Percentiles rank a stretch among this genome's conserved stretches.
These are phyloP conservation scores for Phaffomyces antillensis DNA, from an alignment of 805 yeast genomes.

Conservation along the genomic window DNA sequence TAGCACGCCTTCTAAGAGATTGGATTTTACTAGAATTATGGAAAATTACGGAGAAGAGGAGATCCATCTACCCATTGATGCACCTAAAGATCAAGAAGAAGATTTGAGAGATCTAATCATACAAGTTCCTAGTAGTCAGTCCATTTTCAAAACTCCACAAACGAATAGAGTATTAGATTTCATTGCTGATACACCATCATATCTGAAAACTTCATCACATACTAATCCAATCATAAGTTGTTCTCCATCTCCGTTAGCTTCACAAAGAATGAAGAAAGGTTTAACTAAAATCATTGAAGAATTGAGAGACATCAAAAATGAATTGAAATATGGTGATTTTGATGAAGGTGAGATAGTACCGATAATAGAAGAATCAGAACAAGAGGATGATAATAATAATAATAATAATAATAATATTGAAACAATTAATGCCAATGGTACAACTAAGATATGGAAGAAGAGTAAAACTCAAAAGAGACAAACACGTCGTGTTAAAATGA, in stretches of 20 bases:
- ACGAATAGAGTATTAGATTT: slow-evolving; percentile 4
- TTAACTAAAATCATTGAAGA: slow-evolving; percentile 44
- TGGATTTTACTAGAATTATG: slow-evolving; percentile 8
- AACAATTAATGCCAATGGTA: neutral
- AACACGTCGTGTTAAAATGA: slow-evolving; percentile 22
- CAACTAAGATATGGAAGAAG: slow-evolving; percentile 13
- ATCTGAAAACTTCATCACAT: slow-evolving; percentile 23
- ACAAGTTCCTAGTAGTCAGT: neutral
- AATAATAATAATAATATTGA: slow-evolving; percentile 8
- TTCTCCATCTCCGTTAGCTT: slow-evolving; percentile 25
- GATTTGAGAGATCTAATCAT: neutral
- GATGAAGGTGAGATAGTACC: slow-evolving; percentile 14
- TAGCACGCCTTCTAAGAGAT: slow-evolving; percentile 8
- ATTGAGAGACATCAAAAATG: slow-evolving; percentile 30
- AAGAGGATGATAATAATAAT: slow-evolving; percentile 9
- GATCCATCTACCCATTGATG: neutral
- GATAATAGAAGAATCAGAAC: slow-evolving; percentile 13
- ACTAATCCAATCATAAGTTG: slow-evolving; percentile 5
- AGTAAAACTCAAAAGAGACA: slow-evolving; percentile 30
- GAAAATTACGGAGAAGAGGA: slow-evolving; percentile 6
- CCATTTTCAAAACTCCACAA: slow-evolving; percentile 16
- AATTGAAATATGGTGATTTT: slow-evolving; percentile 19
- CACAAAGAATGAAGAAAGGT: slow-evolving; percentile 24
- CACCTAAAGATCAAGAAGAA: neutral
- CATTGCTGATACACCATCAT: slow-evolving; percentile 35